These are phyloP conservation scores for Phlegmacium glaucopus DNA, from an alignment of 768 basidiomycete species.

Conservation along the genomic window DNA sequence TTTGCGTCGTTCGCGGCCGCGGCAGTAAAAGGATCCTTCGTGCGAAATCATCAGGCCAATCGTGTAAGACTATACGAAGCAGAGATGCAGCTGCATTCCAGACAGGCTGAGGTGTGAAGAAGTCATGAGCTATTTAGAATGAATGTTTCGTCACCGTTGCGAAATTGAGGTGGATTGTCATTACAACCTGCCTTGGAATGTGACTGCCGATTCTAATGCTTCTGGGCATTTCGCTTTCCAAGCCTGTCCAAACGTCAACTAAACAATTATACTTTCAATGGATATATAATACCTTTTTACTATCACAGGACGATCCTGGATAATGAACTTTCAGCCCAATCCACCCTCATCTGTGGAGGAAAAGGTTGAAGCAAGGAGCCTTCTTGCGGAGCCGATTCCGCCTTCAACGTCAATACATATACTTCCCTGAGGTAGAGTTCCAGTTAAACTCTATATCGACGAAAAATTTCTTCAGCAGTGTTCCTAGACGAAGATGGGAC, in stretches of 20 bases:
- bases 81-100: conserved; percentile 60
- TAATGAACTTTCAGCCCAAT: conserved; percentile 41
- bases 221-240: conserved; percentile 61
- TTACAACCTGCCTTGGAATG: conserved; percentile 44
- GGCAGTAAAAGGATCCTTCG: conserved; percentile 41
- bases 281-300: conserved; percentile 36
- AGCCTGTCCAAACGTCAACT: conserved; percentile 29
- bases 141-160: background rate
- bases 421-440: conserved; percentile 48
- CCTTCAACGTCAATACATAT: conserved; percentile 69
- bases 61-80: conserved; percentile 69
- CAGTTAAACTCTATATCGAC: conserved; percentile 54
- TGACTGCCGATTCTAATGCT: conserved; percentile 48
- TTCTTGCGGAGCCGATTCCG: conserved; percentile 53
- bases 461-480: too few relatives aligned
- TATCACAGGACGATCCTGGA: conserved; percentile 64
- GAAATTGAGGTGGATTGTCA: background rate
- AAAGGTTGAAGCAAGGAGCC: conserved; percentile 35
- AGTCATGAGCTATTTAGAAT: conserved; percentile 57
- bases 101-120: conserved; percentile 63
- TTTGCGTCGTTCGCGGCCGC: conserved; percentile 51
- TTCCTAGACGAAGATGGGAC: too few relatives aligned
- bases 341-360: conserved; percentile 21
- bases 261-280: too few relatives aligned
- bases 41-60: conserved; percentile 69